Evolutionary conservation across 2,329 filamentous ascomycete genomes (phyloP).

Genomic region (Aspergillus amoenus): DNA sequence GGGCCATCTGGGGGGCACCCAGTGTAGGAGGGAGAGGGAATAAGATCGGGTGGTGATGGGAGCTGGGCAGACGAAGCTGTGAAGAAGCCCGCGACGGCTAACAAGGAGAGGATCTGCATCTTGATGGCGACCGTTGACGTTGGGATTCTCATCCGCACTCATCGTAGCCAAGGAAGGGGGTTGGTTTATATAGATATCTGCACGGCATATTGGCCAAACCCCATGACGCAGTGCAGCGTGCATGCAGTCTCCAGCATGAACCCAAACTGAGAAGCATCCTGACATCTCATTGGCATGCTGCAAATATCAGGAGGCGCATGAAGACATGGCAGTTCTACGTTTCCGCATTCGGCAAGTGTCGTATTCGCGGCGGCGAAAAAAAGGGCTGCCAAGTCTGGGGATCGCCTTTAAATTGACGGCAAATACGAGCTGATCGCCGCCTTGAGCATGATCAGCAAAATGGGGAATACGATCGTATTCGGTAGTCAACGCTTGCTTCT

Average conservation of each 20-base stretch:
- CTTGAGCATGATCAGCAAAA: not conserved
- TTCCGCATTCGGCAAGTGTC: conserved; percentile 1
- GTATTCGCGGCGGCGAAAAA: not conserved
- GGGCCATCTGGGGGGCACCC: conserved; percentile 23
- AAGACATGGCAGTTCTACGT: not conserved
- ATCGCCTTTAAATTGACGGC: not conserved
- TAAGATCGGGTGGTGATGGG: conserved; percentile 9
- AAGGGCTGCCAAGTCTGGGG: not conserved
- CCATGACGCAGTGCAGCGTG: not conserved
- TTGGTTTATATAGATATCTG: not conserved
- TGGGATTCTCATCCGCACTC: too few species aligned
- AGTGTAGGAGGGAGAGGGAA: conserved; percentile 11
- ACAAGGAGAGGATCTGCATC: not conserved
- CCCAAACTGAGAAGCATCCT: too few species aligned
- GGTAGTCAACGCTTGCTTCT: not conserved
- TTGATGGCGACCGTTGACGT: not conserved
- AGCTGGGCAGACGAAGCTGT: conserved; percentile 5
- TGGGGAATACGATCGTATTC: not conserved
- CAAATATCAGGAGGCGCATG: not conserved
- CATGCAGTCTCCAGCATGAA: not conserved
- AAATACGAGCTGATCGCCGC: not conserved
- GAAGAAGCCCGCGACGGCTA: not conserved
- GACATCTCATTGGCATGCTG: not conserved
- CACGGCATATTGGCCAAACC: not conserved
- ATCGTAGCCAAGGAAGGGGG: not conserved